Percentiles rank a stretch among this genome's conserved stretches.
Evolutionary conservation across 2,329 filamentous ascomycete species (phyloP).

Genomic region (Leptographium wingfieldii): DNA sequence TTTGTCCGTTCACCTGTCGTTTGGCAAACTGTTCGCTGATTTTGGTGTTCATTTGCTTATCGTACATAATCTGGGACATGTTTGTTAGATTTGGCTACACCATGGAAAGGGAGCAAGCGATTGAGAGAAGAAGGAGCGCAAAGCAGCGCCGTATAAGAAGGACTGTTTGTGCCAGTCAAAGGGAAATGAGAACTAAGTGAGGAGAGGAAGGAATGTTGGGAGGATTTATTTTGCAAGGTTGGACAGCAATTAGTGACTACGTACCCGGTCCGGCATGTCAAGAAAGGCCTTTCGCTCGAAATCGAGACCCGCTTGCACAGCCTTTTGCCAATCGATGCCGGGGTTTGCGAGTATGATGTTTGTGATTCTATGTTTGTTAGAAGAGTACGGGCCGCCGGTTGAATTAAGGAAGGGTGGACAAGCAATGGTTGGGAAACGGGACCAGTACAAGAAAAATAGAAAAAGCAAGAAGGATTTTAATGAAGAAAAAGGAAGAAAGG

Average conservation of each 20-base stretch:
- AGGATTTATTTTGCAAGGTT: neutral
- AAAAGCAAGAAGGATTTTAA: neutral
- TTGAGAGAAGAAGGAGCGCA: neutral
- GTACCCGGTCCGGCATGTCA: conserved; percentile 35
- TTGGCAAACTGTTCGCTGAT: conserved; percentile 36
- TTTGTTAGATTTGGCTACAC: neutral
- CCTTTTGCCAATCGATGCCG: conserved; percentile 26
- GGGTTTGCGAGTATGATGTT: conserved; percentile 36
- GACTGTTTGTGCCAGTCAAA: neutral
- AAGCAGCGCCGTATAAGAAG: neutral
- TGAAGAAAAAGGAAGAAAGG: neutral
- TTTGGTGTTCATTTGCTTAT: conserved; percentile 32
- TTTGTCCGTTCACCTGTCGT: conserved; percentile 36
- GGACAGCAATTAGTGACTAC: neutral
- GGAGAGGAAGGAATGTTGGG: neutral
- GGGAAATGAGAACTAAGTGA: neutral
- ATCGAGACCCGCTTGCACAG: conserved; percentile 27
- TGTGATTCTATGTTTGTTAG: conserved; percentile 27
- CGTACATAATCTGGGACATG: conserved; percentile 25
- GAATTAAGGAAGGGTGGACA: neutral
- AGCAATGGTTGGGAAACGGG: neutral
- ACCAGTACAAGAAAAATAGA: neutral
- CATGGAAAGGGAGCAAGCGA: neutral
- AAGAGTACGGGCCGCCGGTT: neutral
- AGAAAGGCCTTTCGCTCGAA: conserved; percentile 37